Percentiles rank a stretch among this genome's conserved stretches.
These are phyloP conservation scores for Boletellus sp. DNA, from an alignment of 768 basidiomycete species.

Conservation along the genomic window DNA sequence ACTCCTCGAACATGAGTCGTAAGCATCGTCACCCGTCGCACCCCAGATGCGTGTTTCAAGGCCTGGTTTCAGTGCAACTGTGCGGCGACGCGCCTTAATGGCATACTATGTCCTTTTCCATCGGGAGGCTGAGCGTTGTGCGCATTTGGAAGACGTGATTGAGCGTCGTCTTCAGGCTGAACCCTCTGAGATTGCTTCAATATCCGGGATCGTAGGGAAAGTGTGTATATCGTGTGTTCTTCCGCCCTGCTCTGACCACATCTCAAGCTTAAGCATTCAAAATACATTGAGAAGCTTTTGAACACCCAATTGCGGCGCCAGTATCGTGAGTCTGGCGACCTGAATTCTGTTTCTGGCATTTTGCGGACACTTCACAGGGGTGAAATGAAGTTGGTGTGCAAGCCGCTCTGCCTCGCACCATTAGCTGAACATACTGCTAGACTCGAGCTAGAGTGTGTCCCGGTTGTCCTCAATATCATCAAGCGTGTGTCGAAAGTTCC, in stretches of 20 bases:
- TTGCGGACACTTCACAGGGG: constrained; percentile 24
- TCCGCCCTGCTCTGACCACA: constrained; percentile 2
- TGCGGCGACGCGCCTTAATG: constrained; percentile 60
- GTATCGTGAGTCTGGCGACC: constrained; percentile 9
- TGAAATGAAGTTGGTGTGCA: constrained; percentile 20
- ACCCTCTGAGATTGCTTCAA: constrained; percentile 7
- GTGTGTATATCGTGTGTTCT: constrained; percentile 12
- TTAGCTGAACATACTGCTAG: constrained; percentile 10
- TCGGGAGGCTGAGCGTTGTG: constrained; percentile 44
- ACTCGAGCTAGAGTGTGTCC: constrained; percentile 20
- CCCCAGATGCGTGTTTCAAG: constrained; percentile 2
- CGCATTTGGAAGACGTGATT: constrained; percentile 33
- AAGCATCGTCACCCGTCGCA: constrained; percentile 42
- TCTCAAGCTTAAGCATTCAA: constrained; percentile 22
- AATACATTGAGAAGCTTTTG: constrained; percentile 18
- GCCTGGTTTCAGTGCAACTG: constrained; percentile 41
- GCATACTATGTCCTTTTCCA: constrained; percentile 53
- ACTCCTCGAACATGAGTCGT: constrained; percentile 73
- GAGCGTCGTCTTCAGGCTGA: constrained; percentile 10
- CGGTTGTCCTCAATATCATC: constrained; percentile 26
- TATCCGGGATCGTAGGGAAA: constrained; percentile 17
- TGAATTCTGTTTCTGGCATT: constrained; percentile 7
- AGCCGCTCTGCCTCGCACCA: background rate
- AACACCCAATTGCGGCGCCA: constrained; percentile 20
- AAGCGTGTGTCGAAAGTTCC: constrained; percentile 19